phyloP scores from a whole-genome alignment of 1,139 yeast genomes.

The Groenewaldozyma sp. region DNA sequence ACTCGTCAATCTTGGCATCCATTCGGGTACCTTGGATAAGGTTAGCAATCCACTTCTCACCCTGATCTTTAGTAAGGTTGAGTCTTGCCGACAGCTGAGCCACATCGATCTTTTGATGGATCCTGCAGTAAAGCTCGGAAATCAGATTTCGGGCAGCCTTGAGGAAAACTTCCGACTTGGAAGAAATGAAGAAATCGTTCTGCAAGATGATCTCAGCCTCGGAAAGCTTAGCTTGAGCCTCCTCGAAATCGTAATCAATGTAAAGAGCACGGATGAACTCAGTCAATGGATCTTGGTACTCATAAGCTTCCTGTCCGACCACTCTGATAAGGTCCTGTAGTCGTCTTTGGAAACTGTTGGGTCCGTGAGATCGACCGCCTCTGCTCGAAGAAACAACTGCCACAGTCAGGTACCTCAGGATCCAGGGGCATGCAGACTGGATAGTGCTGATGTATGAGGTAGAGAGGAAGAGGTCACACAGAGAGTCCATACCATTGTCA shows the following conservation, averaged over 20 bases:
- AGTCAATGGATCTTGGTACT: slow-evolving; percentile 53
- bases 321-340: slow-evolving; percentile 47
- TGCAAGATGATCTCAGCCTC: slow-evolving; percentile 40
- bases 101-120: slow-evolving; percentile 41
- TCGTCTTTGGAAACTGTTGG: slow-evolving; percentile 37
- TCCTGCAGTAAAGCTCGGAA: slow-evolving; percentile 45
- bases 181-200: slow-evolving; percentile 47
- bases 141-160: slow-evolving; percentile 42
- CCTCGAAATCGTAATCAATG: slow-evolving; percentile 47
- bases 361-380: slow-evolving; percentile 26
- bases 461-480: slow-evolving; percentile 46
- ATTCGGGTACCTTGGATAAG: slow-evolving; percentile 41
- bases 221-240: slow-evolving; percentile 38
- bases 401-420: slow-evolving; percentile 49
- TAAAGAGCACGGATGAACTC: slow-evolving; percentile 44
- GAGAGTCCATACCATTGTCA: slow-evolving; percentile 39
- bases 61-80: slow-evolving; percentile 38
- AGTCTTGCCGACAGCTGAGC: slow-evolving; percentile 36
- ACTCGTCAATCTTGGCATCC: slow-evolving; percentile 43
- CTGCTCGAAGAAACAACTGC: slow-evolving; percentile 42
- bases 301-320: slow-evolving; percentile 50
- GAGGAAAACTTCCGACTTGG: slow-evolving; percentile 35
- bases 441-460: slow-evolving; percentile 52
- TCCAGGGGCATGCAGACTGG: slow-evolving; percentile 62
- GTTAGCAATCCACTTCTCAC: slow-evolving; percentile 43